These are phyloP conservation scores for Trichosporon sp. DNA, from an alignment of 1,284 basidiomycete species.

Conservation along the genomic window DNA sequence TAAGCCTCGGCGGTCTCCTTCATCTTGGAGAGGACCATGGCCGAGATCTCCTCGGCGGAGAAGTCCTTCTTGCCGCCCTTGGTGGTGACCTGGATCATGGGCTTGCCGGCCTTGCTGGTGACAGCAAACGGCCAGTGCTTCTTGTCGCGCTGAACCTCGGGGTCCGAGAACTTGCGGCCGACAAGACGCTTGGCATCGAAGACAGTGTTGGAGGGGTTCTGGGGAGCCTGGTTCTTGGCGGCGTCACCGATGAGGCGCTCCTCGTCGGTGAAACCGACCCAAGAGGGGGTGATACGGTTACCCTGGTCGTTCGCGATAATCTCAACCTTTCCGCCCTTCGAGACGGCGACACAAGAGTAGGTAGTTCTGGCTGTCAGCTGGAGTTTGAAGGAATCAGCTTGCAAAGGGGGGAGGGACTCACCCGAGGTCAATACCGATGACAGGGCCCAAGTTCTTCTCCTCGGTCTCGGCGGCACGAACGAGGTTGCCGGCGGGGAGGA, in stretches of 20 bases:
- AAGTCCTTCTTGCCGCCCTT: conserved; percentile 81
- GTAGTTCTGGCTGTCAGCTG: conserved; percentile 50
- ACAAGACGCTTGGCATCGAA: conserved; percentile 98
- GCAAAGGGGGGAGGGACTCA: conserved; percentile 7
- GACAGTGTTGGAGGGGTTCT: conserved; percentile 88
- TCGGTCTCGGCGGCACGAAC: conserved; percentile 45
- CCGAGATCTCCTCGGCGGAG: conserved; percentile 93
- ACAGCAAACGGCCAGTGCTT: conserved; percentile 72
- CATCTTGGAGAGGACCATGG: conserved; percentile 98
- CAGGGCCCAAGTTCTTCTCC: conserved; percentile 69
- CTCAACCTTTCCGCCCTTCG: conserved; percentile 86
- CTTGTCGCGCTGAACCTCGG: conserved; percentile 75
- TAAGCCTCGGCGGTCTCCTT: conserved; percentile 97
- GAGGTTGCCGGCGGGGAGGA: conserved; percentile 39
- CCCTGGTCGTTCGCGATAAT: conserved; percentile 98
- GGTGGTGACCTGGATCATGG: conserved; percentile 77
- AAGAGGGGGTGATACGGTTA: conserved; percentile 93
- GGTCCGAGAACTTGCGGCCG: conserved; percentile 55
- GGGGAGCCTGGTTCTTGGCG: conserved; percentile 78
- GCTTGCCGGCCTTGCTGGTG: conserved; percentile 75
- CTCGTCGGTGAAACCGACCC: conserved; percentile 72
- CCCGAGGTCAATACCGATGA: conserved; percentile 69
- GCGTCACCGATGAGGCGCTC: conserved; percentile 84
- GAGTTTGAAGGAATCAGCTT: not conserved
- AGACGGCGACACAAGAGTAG: conserved; percentile 62